These are phyloP conservation scores for Populus euphratica DNA, from an alignment of 345 rosid species.

Conservation along the genomic window DNA sequence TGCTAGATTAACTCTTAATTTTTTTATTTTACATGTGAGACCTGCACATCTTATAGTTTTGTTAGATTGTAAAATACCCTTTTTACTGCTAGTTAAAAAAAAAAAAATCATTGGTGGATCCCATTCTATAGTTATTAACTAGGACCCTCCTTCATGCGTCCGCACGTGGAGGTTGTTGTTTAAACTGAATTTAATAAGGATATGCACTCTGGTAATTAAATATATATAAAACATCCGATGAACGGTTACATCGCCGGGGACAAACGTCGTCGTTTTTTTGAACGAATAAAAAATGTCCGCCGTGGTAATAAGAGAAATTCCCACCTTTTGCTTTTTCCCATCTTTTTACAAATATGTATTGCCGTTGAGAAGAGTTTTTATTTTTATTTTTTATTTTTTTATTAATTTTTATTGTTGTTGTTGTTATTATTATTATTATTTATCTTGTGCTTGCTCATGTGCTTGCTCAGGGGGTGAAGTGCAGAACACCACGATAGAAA, in stretches of 20 bases:
- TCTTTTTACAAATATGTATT: no score
- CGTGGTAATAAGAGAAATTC: background rate
- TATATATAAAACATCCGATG: background rate
- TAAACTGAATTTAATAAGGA: background rate
- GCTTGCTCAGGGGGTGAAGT: background rate
- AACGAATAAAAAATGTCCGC: background rate
- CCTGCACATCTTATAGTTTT: background rate
- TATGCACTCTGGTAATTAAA: background rate
- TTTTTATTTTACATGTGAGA: background rate
- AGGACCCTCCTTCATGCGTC: background rate
- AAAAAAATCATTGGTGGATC: background rate
- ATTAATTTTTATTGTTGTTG: no score
- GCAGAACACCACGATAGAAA: background rate
- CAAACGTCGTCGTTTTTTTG: background rate
- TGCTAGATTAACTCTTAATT: no score
- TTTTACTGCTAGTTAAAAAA: no score
- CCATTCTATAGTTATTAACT: background rate
- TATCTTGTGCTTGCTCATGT: background rate
- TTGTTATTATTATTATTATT: no score
- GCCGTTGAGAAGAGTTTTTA: no score
- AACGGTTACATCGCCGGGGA: background rate
- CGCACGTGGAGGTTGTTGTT: background rate
- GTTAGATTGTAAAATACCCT: no score
- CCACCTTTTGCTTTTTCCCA: background rate
- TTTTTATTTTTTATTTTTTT: no score